Evolutionary conservation across 2,329 filamentous ascomycete species (phyloP).

Genomic region (Venturia asperata): DNA sequence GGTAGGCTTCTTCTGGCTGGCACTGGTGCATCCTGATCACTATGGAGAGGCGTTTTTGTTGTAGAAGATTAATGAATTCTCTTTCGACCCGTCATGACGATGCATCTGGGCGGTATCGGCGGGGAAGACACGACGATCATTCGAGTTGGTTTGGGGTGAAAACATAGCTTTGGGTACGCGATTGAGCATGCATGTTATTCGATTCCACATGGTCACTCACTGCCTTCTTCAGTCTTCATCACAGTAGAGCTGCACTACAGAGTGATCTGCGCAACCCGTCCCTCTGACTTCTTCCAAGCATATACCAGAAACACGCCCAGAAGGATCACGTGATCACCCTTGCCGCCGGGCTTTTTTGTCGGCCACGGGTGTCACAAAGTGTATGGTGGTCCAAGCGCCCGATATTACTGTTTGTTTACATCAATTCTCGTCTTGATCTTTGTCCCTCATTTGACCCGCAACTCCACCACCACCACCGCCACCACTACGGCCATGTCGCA

Average conservation of each 20-base stretch:
- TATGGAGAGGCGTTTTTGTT: slow-evolving; percentile 6
- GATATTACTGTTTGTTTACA: background rate
- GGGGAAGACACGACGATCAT: background rate
- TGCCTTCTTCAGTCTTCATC: too few species aligned
- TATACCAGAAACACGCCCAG: too few species aligned
- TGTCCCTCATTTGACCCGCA: background rate
- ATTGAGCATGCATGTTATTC: slow-evolving; percentile 1
- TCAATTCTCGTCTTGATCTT: background rate
- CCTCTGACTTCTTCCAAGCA: too few species aligned
- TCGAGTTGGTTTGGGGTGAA: background rate
- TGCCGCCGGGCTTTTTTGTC: background rate
- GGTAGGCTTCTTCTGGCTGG: slow-evolving; percentile 14
- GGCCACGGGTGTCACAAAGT: too few species aligned
- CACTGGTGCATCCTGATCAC: slow-evolving; percentile 2
- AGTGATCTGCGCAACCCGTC: too few species aligned
- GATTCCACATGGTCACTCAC: background rate
- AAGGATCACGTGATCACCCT: background rate
- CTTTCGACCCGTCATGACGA: background rate
- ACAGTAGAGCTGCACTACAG: background rate
- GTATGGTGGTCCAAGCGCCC: background rate
- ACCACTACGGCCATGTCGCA: slow-evolving; percentile 14
- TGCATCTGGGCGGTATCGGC: background rate
- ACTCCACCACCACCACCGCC: background rate
- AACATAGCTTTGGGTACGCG: background rate
- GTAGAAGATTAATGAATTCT: slow-evolving; percentile 11